phyloP scores from a whole-genome alignment of 768 basidiomycete genomes.

The Hypsizygus marmoreus region DNA sequence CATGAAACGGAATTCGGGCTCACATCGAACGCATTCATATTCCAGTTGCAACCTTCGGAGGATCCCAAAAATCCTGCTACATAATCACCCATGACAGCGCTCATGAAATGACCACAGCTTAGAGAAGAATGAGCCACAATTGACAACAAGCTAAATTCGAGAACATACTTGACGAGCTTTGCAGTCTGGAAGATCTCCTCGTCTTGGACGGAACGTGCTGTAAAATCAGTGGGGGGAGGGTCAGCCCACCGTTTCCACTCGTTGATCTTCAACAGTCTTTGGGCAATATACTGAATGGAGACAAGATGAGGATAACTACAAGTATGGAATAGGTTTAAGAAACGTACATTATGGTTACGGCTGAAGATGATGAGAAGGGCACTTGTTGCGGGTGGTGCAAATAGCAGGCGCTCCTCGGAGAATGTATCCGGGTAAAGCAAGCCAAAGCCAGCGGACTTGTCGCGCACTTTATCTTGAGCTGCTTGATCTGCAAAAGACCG shows the following conservation, averaged over 20 bases:
- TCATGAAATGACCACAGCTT: constrained; percentile 57
- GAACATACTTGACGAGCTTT: constrained; percentile 48
- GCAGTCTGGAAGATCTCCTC: constrained; percentile 63
- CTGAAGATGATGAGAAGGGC: constrained; percentile 58
- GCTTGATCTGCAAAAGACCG: constrained; percentile 30
- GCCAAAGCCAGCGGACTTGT: constrained; percentile 51
- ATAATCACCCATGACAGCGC: constrained; percentile 56
- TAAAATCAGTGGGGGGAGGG: constrained; percentile 36
- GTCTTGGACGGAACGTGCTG: constrained; percentile 36
- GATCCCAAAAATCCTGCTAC: constrained; percentile 59
- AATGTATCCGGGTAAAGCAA: constrained; percentile 55
- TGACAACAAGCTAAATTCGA: background rate
- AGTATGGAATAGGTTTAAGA: background rate
- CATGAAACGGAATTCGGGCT: too few species aligned
- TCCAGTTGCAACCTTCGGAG: constrained; percentile 53
- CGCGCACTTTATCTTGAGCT: constrained; percentile 44
- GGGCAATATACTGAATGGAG: constrained; percentile 50
- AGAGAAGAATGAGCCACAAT: background rate
- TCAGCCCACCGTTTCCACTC: constrained; percentile 49
- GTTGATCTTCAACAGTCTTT: constrained; percentile 55
- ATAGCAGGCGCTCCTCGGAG: constrained; percentile 50
- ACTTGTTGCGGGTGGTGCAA: constrained; percentile 54
- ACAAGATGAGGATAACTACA: background rate
- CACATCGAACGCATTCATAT: constrained; percentile 50
- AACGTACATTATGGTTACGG: constrained; percentile 59